Conservation (phyloP, 495 filamentous ascomycete species). For the Apodospora peruviana region DNA sequence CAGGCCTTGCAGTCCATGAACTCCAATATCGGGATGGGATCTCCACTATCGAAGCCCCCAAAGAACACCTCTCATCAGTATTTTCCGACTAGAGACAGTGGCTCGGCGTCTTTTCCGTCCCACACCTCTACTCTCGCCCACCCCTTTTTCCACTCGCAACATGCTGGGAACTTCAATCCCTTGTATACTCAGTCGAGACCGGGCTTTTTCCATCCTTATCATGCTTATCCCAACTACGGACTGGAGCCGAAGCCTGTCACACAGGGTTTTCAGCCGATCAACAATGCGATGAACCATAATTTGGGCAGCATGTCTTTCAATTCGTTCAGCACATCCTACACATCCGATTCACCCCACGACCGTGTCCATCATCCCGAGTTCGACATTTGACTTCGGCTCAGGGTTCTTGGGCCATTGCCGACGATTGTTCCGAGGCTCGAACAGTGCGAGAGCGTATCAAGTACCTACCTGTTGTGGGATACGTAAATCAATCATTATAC, state of each 20-base stretch:
- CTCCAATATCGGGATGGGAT: conserved; percentile 13
- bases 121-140: conserved; percentile 14
- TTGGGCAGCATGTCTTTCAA: conserved; percentile 15
- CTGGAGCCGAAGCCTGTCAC: conserved; percentile 24
- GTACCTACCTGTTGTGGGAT: no score
- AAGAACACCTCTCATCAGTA: conserved; percentile 10
- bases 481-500: no score
- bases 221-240: conserved; percentile 23
- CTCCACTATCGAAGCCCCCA: conserved; percentile 7
- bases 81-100: conserved; percentile 8
- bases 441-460: no score
- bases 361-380: conserved; percentile 12
- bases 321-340: conserved; percentile 8
- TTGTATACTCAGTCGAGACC: conserved; percentile 32
- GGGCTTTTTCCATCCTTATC: conserved; percentile 26
- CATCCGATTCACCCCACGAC: conserved; percentile 13
- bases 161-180: conserved; percentile 35
- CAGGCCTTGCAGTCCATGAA: conserved; percentile 18
- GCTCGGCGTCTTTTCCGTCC: conserved; percentile 11
- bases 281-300: conserved; percentile 10
- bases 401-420: no score
- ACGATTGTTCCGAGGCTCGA: no score
- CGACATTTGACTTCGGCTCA: conserved; percentile 14
- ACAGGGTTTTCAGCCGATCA: conserved; percentile 17
- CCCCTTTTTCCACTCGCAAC: conserved; percentile 27